Conservation (phyloP, 495 filamentous ascomycete species). For the Neurospora tetrasperma region DNA sequence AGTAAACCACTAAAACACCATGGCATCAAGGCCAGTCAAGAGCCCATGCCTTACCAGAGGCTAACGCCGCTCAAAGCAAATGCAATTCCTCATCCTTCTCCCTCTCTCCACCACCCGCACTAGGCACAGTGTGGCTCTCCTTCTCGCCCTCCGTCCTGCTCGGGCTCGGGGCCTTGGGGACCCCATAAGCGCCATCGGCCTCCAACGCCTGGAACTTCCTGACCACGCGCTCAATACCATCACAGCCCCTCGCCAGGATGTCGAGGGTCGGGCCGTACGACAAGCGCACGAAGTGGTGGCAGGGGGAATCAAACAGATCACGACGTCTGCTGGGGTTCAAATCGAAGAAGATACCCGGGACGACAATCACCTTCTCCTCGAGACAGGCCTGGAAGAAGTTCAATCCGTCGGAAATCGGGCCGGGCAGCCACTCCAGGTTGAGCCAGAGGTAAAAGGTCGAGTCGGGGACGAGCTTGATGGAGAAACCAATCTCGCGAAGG, state of each 20-base stretch:
- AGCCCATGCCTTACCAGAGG: background rate
- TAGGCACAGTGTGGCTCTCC: background rate
- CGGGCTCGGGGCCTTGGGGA: background rate
- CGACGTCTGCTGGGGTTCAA: conserved; percentile 82
- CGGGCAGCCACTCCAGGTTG: conserved; percentile 49
- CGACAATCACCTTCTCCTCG: conserved; percentile 87
- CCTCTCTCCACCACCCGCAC: background rate
- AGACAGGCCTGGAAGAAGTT: conserved; percentile 95
- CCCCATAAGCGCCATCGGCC: background rate
- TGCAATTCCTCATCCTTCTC: background rate
- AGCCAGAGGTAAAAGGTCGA: conserved; percentile 83
- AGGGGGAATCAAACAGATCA: conserved; percentile 89
- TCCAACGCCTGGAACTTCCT: background rate
- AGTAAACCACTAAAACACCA: background rate
- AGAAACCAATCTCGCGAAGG: conserved; percentile 75
- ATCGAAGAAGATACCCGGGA: conserved; percentile 88
- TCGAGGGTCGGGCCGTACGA: conserved; percentile 90
- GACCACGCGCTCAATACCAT: conserved; percentile 80
- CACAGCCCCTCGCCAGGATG: conserved; percentile 69
- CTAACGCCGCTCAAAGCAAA: background rate
- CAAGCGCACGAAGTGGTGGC: conserved; percentile 88
- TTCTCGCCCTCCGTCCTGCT: background rate
- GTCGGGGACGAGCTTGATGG: conserved; percentile 65
- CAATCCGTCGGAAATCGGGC: conserved; percentile 76
- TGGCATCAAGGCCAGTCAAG: background rate